Percentiles rank a stretch among this genome's conserved stretches.
phyloP scores from a whole-genome alignment of 164 flowering plant genomes.

The Dillenia turbinata region DNA sequence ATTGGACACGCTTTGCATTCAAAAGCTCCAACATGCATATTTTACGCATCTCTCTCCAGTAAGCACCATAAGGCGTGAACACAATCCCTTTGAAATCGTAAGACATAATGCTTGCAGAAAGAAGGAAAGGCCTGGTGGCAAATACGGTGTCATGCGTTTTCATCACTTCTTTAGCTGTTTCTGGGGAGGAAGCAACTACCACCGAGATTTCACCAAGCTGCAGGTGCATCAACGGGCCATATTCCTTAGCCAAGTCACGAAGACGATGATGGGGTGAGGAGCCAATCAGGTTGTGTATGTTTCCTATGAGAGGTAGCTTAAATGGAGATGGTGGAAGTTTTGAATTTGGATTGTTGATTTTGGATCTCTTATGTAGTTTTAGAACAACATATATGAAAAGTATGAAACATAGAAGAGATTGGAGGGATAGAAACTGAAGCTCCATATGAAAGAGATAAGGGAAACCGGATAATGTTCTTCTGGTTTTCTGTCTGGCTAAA shows the following conservation, averaged over 20 bases:
- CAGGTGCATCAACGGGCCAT: constrained; percentile 29
- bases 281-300: constrained; percentile 21
- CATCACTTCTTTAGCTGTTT: constrained; percentile 19
- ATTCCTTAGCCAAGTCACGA: constrained; percentile 17
- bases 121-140: constrained; percentile 13
- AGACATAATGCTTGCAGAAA: not conserved
- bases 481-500: too few relatives aligned
- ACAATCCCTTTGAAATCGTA: constrained; percentile 14
- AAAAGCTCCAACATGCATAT: constrained; percentile 29
- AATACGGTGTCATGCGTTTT: constrained; percentile 21
- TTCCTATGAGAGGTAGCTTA: constrained; percentile 31
- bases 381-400: too few relatives aligned
- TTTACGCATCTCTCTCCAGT: constrained; percentile 33
- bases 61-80: constrained; percentile 24
- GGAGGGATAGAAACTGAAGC: too few relatives aligned
- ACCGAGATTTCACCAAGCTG: constrained; percentile 22
- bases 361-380: not conserved
- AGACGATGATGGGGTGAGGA: constrained; percentile 17
- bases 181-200: constrained; percentile 21
- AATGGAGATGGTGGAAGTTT: constrained; percentile 23
- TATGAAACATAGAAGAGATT: too few relatives aligned
- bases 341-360: not conserved
- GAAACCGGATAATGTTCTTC: too few relatives aligned
- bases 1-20: constrained; percentile 23
- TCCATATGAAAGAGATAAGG: too few relatives aligned